Evolutionary conservation across 305 asterid genomes (phyloP), one percentile per base, ranked within the genome.

Genomic region (Petunia hybrid): DNA sequence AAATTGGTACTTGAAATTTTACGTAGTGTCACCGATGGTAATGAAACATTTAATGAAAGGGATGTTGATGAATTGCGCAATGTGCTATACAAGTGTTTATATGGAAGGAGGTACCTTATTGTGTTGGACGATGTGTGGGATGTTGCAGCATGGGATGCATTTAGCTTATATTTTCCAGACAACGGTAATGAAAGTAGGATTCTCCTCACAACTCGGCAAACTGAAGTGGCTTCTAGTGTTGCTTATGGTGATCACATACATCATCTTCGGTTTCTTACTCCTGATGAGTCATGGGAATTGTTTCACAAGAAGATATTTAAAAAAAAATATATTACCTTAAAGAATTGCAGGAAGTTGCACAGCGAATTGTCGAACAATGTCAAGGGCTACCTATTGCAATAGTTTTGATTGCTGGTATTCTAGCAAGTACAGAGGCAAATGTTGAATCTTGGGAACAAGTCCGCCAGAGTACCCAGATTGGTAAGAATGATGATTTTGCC

Each of bases 101-200:
- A 55, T 35, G 56, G 73, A 6, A 2, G 14, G 0, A 41, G 80
- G 69, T 85, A 75, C 40, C 35, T 82, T 0, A 12, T 85, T 4
- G 76, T 85, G 36, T 13, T 82, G 80, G 87, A 82, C 68, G 87
- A 85, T 76, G 67, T 85, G 1, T 82, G 84, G 82, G 8, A 43
- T 2, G 13, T 12, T 2, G 53, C 64, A 2, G 80, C 68, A 0
- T 82, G 82, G 85, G 36, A 65, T 41, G 75, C 39, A 13, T 10
- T 74, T 0, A 75, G 4, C 3, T 9, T 2, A 2, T 75, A 16
- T 8, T 71, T 85, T 35, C 81, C 82, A 0, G 3, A 82, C 42
- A 80, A 78, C 36, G 1, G 4, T 0, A 36, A 60, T 0, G 73
- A 78, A 5, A 84, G 85, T 5, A 78, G 83, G 68, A 38, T 81